These are phyloP conservation scores for Usnea hakonensis DNA, from an alignment of 495 filamentous ascomycete genomes.

Conservation along the genomic window DNA sequence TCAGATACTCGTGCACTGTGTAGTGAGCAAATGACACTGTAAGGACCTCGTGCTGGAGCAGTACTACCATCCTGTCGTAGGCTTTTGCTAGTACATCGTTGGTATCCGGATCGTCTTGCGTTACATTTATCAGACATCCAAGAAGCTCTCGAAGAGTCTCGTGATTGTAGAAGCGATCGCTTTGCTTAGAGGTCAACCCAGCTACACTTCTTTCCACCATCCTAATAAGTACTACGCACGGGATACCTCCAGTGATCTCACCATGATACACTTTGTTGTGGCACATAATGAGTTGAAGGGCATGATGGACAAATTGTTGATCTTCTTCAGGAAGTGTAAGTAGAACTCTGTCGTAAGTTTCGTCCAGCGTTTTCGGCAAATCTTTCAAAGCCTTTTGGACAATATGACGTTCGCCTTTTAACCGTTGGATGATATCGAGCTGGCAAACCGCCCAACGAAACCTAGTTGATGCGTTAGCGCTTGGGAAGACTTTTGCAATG, in stretches of 20 bases:
- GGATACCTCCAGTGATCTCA: constrained; percentile 4
- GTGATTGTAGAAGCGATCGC: constrained; percentile 20
- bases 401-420: constrained; percentile 10
- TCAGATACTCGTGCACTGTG: constrained; percentile 31
- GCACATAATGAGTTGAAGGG: constrained; percentile 15
- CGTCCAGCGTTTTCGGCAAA: constrained; percentile 34
- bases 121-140: constrained; percentile 23
- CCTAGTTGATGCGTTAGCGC: constrained; percentile 19
- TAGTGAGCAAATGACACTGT: constrained; percentile 26
- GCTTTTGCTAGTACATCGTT: constrained; percentile 4
- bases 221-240: constrained; percentile 16
- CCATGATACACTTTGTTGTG: neutral
- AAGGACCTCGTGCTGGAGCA: too few relatives aligned
- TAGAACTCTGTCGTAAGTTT: constrained; percentile 36
- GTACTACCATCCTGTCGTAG: too few relatives aligned
- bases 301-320: constrained; percentile 21
- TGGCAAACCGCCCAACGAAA: constrained; percentile 43
- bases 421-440: constrained; percentile 32
- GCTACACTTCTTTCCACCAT: constrained; percentile 22
- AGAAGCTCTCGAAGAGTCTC: constrained; percentile 23
- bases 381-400: constrained; percentile 26
- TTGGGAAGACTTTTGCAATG: neutral
- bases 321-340: constrained; percentile 23
- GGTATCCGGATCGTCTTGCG: neutral
- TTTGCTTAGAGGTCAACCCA: constrained; percentile 13